Percentiles rank a stretch among this genome's conserved stretches.
Evolutionary conservation across 164 flowering plant genomes (phyloP).

Genomic region (Magnolia sinica): DNA sequence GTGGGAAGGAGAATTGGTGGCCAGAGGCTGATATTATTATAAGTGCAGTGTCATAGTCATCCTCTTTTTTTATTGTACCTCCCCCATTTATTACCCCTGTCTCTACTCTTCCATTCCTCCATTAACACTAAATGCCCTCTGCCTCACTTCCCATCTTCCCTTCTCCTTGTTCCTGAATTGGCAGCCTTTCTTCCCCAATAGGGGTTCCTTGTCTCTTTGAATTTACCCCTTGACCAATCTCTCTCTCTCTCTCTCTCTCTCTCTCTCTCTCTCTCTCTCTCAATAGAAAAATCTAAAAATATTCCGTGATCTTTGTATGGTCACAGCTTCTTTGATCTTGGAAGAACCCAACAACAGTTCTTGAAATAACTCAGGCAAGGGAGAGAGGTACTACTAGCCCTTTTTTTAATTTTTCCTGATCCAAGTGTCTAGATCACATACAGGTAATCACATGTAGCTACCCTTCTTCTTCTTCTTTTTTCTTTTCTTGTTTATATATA

Average conservation of each 20-base stretch:
- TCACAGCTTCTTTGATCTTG: slow-evolving; percentile 16
- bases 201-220: slow-evolving; percentile 38
- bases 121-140: slow-evolving; percentile 36
- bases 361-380: slow-evolving; percentile 26
- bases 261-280: background rate
- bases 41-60: slow-evolving; percentile 42
- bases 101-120: slow-evolving; percentile 36
- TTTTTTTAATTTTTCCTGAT: slow-evolving; percentile 21
- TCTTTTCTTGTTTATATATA: background rate
- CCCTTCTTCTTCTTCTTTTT: background rate
- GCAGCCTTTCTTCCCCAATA: slow-evolving; percentile 26
- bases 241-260: background rate
- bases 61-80: slow-evolving; percentile 15
- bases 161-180: slow-evolving; percentile 25
- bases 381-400: slow-evolving; percentile 21
- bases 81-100: slow-evolving; percentile 31
- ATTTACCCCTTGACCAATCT: slow-evolving; percentile 10
- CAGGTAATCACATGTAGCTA: slow-evolving; percentile 32
- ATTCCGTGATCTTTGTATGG: slow-evolving; percentile 15
- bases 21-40: slow-evolving; percentile 37
- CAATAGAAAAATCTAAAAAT: background rate
- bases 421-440: slow-evolving; percentile 34
- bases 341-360: slow-evolving; percentile 20
- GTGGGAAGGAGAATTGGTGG: slow-evolving; percentile 23
- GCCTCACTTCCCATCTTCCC: slow-evolving; percentile 23